Base-by-base conservation (phyloP, 208 protist species). In the Acanthamoeba divionensis region DNA sequence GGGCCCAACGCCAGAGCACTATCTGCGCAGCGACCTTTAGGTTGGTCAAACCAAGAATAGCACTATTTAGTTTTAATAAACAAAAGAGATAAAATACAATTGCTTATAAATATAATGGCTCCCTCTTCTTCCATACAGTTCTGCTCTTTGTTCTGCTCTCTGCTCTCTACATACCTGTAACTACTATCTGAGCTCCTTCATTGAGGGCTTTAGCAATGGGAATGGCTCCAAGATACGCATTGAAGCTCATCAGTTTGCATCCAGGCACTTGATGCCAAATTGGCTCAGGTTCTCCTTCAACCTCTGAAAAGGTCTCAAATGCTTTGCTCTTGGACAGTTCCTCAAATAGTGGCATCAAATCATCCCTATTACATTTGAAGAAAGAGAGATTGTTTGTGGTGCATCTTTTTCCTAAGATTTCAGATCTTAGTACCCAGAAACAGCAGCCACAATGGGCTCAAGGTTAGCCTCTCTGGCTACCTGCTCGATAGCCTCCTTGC, bases 211-310 rank as follows among this genome's bases (percentile, higher is more conserved):
- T 38, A 4, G 85, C 92, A 7, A 93, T 92, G 45, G 91, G 54
- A 2, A 31, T 26, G 6, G 92, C 92, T 3, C 92, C 92, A 60
- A 94, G 54, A 45, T 93, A 93, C 13, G 91, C 92, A 29, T 93
- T 93, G 29, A 62, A 62, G 48, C 75, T 91, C 91, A 93, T 71
- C 24, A 92, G 41, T 36, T 45, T 33, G n/a, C n/a, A n/a, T n/a
- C n/a, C n/a, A 1, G 33, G 29, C 2, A 33, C 24, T 29, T 88
- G 63, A n/a, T 88, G 80, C 90, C 54, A 66, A 57, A 33, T 52
- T 41, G 54, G 67, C 57, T 91, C 90, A 21, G 80, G 24, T 55
- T 88, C 90, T n/a, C 48, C 80, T 3, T 48, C 33, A 9, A 62
- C 38, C 52, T 66, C 77, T 24, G 67, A 29, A 36, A 73, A 86